A percentile compares a stretch with the other conserved stretches of the same genome.
phyloP scores from a whole-genome alignment of 2,329 filamentous ascomycete genomes.

The Pseudogymnoascus sp. region DNA sequence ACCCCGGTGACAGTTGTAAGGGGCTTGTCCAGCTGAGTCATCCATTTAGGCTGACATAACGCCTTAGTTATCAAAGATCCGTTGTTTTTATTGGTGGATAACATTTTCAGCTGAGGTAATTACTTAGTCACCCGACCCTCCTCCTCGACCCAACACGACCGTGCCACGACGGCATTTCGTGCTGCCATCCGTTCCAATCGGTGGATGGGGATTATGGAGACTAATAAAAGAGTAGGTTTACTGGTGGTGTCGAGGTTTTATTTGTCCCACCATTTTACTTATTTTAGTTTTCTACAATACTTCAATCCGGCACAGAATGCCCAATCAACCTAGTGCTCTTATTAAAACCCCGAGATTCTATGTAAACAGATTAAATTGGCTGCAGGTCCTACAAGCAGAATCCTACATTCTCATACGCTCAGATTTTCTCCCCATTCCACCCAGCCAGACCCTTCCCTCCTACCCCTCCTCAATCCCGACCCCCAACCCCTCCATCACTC shows the following conservation, averaged over 20 bases:
- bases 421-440: not conserved
- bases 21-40: conserved; percentile 4
- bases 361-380: not conserved
- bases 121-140: conserved; percentile 5
- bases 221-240: not conserved
- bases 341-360: not conserved
- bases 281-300: not conserved
- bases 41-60: not conserved
- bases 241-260: not conserved
- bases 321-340: not conserved
- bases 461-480: not conserved
- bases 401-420: not conserved
- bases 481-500: not conserved
- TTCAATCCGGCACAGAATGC: not conserved
- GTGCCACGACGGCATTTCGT: not conserved
- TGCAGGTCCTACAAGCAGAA: not conserved
- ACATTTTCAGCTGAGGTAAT: conserved; percentile 1
- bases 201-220: not conserved
- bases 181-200: not conserved
- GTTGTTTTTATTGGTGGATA: not conserved
- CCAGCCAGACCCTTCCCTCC: not conserved
- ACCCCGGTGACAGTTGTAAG: not conserved
- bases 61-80: not conserved
- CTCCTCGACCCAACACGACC: not conserved
- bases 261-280: not conserved